A percentile compares a stretch with the other conserved stretches of the same genome.
Evolutionary conservation across 805 yeast species (phyloP).

Genomic region (Candida orba): DNA sequence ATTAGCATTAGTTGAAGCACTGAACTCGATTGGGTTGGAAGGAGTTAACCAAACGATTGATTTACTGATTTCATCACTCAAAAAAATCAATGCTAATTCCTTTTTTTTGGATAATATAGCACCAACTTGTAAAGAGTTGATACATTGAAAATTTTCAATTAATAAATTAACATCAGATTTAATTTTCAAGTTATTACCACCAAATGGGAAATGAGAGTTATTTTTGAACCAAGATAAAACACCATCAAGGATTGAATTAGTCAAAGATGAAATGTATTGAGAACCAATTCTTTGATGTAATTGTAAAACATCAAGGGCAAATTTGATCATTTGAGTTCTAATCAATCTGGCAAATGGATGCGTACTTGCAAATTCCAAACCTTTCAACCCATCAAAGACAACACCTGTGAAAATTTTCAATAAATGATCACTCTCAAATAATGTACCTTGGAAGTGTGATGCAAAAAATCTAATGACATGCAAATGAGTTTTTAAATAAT

Average conservation of each 20-base stretch:
- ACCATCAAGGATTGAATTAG: constrained; percentile 47
- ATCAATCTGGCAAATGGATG: constrained; percentile 78
- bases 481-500: constrained; percentile 58
- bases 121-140: constrained; percentile 12
- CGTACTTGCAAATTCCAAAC: constrained; percentile 51
- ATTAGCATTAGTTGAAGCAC: constrained; percentile 30
- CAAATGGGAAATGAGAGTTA: constrained; percentile 68
- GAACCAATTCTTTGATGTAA: constrained; percentile 46
- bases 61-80: constrained; percentile 68
- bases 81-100: constrained; percentile 49
- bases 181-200: constrained; percentile 67
- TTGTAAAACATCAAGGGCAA: constrained; percentile 57
- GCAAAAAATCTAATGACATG: constrained; percentile 59
- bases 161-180: constrained; percentile 61
- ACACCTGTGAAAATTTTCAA: constrained; percentile 62
- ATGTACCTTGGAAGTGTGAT: constrained; percentile 74
- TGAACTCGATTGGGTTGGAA: constrained; percentile 21
- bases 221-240: constrained; percentile 73
- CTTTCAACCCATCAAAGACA: constrained; percentile 46
- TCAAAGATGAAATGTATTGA: constrained; percentile 37
- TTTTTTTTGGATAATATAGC: constrained; percentile 37
- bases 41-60: constrained; percentile 70
- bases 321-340: constrained; percentile 65
- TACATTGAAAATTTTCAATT: constrained; percentile 35
- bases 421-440: constrained; percentile 63